phyloP scores from a whole-genome alignment of 768 basidiomycete genomes.

The Leccinum aurantiacum region DNA sequence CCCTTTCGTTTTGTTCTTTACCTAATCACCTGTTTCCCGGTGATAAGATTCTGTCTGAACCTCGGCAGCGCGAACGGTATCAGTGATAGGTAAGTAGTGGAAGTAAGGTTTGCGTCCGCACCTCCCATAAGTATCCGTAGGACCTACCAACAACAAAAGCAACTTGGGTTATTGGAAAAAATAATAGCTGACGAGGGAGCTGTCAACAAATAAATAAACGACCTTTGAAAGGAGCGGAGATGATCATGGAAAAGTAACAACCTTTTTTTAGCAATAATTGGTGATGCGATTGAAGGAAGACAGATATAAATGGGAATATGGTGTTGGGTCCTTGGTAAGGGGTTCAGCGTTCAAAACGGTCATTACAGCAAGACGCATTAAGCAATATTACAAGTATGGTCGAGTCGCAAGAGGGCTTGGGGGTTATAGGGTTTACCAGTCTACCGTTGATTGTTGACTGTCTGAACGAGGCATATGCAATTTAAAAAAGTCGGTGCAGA shows the following conservation, averaged over 20 bases:
- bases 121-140: conserved; percentile 16
- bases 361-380: conserved; percentile 10
- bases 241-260: conserved; percentile 21
- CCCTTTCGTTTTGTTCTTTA: conserved; percentile 57
- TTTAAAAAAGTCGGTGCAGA: conserved; percentile 46
- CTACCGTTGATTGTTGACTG: conserved; percentile 51
- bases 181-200: not conserved
- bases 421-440: conserved; percentile 27
- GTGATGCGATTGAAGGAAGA: conserved; percentile 60
- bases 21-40: conserved; percentile 52
- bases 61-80: conserved; percentile 38
- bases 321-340: conserved; percentile 19
- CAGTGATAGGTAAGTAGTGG: conserved; percentile 11
- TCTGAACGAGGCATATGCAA: conserved; percentile 40
- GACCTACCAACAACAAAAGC: not conserved
- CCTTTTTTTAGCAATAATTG: conserved; percentile 7
- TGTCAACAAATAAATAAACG: not conserved
- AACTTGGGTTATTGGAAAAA: not conserved
- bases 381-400: conserved; percentile 4
- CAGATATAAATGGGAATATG: conserved; percentile 42
- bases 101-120: conserved; percentile 27
- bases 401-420: not conserved
- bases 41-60: conserved; percentile 51
- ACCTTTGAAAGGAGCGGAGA: conserved; percentile 20
- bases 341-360: not conserved